Percentiles rank a stretch among this genome's conserved stretches.
Conservation (phyloP, 768 basidiomycete genomes). For the Crepidotus variabilis region DNA sequence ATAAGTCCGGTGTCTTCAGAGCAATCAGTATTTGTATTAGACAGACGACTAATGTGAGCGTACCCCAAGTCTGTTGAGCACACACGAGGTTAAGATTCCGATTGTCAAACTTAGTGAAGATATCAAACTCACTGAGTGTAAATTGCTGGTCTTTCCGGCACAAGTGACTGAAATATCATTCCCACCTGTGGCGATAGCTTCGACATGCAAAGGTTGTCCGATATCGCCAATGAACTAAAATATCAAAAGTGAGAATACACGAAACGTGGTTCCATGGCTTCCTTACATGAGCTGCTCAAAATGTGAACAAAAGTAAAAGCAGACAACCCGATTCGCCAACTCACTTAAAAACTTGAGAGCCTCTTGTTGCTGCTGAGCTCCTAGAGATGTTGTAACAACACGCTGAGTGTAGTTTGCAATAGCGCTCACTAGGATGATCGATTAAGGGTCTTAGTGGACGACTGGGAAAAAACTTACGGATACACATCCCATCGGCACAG, state of each 20-base stretch:
- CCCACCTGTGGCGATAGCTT: slow-evolving; percentile 40
- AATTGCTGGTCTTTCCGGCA: slow-evolving; percentile 34
- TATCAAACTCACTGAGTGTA: slow-evolving; percentile 34
- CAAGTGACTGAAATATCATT: slow-evolving; percentile 39
- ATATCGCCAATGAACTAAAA: slow-evolving; percentile 44
- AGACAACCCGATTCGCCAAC: slow-evolving; percentile 1
- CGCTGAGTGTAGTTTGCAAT: slow-evolving; percentile 56
- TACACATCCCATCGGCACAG: slow-evolving; percentile 34
- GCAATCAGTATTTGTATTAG: no score
- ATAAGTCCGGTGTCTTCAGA: slow-evolving; percentile 36
- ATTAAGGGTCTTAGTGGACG: not conserved
- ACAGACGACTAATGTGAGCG: no score
- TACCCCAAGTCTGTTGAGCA: no score
- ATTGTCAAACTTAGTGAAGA: not conserved
- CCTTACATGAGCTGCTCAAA: slow-evolving; percentile 27
- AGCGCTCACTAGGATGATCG: slow-evolving; percentile 36
- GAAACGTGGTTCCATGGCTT: not conserved
- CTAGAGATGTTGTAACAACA: slow-evolving; percentile 38
- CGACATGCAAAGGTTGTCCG: slow-evolving; percentile 46
- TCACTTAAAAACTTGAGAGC: slow-evolving; percentile 50
- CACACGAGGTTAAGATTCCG: not conserved
- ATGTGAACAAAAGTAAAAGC: not conserved
- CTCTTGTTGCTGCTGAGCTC: slow-evolving; percentile 40
- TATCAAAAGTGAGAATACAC: not conserved
- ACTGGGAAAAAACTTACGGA: slow-evolving; percentile 28